A percentile compares a stretch with the other conserved stretches of the same genome.
These are phyloP conservation scores for Poa pratensis DNA, from an alignment of 176 grass and related monocot genomes.

Conservation along the genomic window DNA sequence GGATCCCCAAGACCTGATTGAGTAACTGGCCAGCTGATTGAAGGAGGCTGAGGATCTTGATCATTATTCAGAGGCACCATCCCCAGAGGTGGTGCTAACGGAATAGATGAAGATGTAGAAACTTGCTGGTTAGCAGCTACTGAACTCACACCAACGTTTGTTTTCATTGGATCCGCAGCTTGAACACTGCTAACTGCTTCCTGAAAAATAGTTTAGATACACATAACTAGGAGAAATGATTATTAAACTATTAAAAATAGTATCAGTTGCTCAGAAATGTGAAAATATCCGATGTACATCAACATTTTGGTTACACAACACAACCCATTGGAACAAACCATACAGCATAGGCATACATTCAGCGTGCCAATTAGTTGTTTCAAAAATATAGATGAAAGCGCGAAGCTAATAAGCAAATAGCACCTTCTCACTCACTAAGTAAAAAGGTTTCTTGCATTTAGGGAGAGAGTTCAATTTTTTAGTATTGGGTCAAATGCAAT, in stretches of 20 bases:
- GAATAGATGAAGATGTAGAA: slow-evolving; percentile 44
- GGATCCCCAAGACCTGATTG: slow-evolving; percentile 53
- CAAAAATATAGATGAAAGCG: not conserved
- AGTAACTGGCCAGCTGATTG: slow-evolving; percentile 60
- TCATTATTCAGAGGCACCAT: slow-evolving; percentile 56
- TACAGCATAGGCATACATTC: slow-evolving; percentile 1
- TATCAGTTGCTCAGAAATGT: slow-evolving; percentile 26
- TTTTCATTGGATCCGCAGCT: slow-evolving; percentile 51
- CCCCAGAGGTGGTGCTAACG: slow-evolving; percentile 39
- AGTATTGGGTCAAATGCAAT: slow-evolving; percentile 8
- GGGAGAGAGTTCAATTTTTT: not conserved
- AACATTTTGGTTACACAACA: not conserved
- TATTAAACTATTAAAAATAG: slow-evolving; percentile 21
- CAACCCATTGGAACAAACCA: slow-evolving; percentile 17
- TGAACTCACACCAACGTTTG: slow-evolving; percentile 50
- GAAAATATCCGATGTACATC: slow-evolving; percentile 4
- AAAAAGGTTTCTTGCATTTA: not conserved
- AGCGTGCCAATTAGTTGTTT: slow-evolving; percentile 4
- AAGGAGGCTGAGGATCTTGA: slow-evolving; percentile 41
- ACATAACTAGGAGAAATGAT: slow-evolving; percentile 28
- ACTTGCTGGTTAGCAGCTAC: slow-evolving; percentile 50
- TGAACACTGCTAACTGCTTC: slow-evolving; percentile 64
- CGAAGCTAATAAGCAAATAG: not conserved
- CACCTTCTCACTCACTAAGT: not conserved
- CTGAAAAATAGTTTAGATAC: slow-evolving; percentile 51